A percentile compares a stretch with the other conserved stretches of the same genome.
These are phyloP conservation scores for Euptelea pleiosperma DNA, from an alignment of 164 flowering plant genomes.

Conservation along the genomic window DNA sequence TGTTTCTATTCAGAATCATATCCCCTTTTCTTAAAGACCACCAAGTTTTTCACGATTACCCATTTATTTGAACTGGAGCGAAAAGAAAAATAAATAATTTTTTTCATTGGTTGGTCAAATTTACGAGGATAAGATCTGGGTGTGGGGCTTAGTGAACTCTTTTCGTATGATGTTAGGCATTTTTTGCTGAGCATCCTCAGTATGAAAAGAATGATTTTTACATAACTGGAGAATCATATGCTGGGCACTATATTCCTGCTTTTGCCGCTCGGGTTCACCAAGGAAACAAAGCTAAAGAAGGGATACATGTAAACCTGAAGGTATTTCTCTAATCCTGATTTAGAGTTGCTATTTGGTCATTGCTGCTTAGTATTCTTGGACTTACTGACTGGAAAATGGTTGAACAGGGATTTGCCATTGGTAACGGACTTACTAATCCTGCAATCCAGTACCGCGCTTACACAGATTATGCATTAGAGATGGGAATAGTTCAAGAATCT, in stretches of 20 bases:
- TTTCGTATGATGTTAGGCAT: slow-evolving; percentile 38
- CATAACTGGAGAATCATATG: slow-evolving; percentile 93
- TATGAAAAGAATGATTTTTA: slow-evolving; percentile 58
- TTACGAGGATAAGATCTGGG: no score
- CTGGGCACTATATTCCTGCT: slow-evolving; percentile 91
- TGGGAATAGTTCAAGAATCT: slow-evolving; percentile 42
- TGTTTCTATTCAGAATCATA: no score
- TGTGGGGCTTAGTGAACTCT: background rate
- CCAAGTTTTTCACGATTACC: no score
- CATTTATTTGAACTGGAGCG: no score
- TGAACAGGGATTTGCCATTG: slow-evolving; percentile 81
- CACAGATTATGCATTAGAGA: slow-evolving; percentile 65
- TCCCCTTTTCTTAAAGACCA: no score
- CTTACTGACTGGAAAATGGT: slow-evolving; percentile 10
- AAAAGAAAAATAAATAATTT: no score
- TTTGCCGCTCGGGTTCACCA: slow-evolving; percentile 62
- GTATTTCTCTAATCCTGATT: slow-evolving; percentile 19
- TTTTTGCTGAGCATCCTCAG: slow-evolving; percentile 62
- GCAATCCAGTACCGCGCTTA: slow-evolving; percentile 71
- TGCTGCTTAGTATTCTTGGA: background rate
- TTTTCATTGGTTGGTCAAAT: no score
- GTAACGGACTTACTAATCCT: slow-evolving; percentile 80
- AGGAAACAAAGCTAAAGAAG: slow-evolving; percentile 75
- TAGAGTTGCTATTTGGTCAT: background rate
- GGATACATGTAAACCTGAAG: slow-evolving; percentile 71